These are phyloP conservation scores for Arthrobotrys entomopaga DNA, from an alignment of 2,329 filamentous ascomycete species.

Conservation along the genomic window DNA sequence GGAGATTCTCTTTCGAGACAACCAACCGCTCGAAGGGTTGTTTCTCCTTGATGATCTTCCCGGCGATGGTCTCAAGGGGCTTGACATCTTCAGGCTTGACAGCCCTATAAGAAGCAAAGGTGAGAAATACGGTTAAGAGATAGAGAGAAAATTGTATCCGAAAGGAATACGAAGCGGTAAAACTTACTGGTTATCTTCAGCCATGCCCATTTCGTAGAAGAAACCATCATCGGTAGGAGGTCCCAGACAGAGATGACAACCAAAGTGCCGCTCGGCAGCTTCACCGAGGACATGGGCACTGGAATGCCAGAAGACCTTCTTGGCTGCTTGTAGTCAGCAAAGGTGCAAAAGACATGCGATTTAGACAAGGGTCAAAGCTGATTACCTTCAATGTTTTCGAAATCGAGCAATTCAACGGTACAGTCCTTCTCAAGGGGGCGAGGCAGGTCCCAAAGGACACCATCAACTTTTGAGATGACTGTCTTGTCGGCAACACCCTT, in stretches of 20 bases:
- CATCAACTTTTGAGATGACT: conserved; percentile 86
- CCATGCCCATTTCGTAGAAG: conserved; percentile 95
- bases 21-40: conserved; percentile 91
- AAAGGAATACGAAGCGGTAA: no score
- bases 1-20: conserved; percentile 87
- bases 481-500: conserved; percentile 87
- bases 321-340: conserved; percentile 68
- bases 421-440: conserved; percentile 88
- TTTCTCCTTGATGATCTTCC: conserved; percentile 92
- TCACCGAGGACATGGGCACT: conserved; percentile 96
- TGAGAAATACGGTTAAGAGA: background rate
- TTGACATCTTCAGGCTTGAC: conserved; percentile 84
- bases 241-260: conserved; percentile 91
- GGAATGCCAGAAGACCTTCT: conserved; percentile 98
- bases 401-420: conserved; percentile 84
- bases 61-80: conserved; percentile 80
- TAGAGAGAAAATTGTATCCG: conserved; percentile 50
- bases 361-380: conserved; percentile 7
- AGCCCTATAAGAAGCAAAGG: conserved; percentile 61
- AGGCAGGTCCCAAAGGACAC: conserved; percentile 90
- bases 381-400: conserved; percentile 69
- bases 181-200: conserved; percentile 67
- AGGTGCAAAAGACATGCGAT: conserved; percentile 54
- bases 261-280: conserved; percentile 87
- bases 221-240: conserved; percentile 91